Conservation (phyloP, 768 basidiomycete species). For the Neoboletus brunneissimus region DNA sequence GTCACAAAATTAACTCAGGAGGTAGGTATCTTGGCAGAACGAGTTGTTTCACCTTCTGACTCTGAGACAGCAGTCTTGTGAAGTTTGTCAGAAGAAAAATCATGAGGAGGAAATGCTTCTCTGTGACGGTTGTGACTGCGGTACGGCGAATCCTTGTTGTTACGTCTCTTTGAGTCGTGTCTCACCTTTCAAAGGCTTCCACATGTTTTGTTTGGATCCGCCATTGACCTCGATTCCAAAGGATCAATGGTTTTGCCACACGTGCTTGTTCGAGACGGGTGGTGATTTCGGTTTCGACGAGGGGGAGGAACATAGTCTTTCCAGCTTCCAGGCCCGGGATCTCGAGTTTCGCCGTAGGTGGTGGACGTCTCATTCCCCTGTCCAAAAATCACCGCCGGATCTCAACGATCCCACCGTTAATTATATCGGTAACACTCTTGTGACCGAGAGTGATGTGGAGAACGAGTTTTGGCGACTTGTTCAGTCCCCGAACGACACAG, state of each 20-base stretch:
- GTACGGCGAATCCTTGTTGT: slow-evolving; percentile 37
- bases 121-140: slow-evolving; percentile 83
- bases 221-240: slow-evolving; percentile 82
- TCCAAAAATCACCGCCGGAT: slow-evolving; percentile 29
- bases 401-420: slow-evolving; percentile 51
- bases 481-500: slow-evolving; percentile 83
- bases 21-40: slow-evolving; percentile 39
- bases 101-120: slow-evolving; percentile 90
- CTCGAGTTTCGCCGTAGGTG: slow-evolving; percentile 84
- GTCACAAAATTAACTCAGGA: slow-evolving; percentile 49
- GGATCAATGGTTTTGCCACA: slow-evolving; percentile 95
- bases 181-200: slow-evolving; percentile 64
- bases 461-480: slow-evolving; percentile 96
- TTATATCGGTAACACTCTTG: slow-evolving; percentile 54
- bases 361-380: slow-evolving; percentile 78
- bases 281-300: slow-evolving; percentile 98
- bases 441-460: slow-evolving; percentile 93
- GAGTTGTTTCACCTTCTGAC: slow-evolving; percentile 18
- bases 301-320: slow-evolving; percentile 91
- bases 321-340: slow-evolving; percentile 90
- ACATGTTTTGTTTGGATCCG: slow-evolving; percentile 95
- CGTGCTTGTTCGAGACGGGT: slow-evolving; percentile 86
- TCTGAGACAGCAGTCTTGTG: slow-evolving; percentile 70
- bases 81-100: slow-evolving; percentile 89
- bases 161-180: slow-evolving; percentile 11